Evolutionary conservation across 495 filamentous ascomycete genomes (phyloP), one percentile per base, ranked within the genome.

Genomic region (Penicillium nucicola): DNA sequence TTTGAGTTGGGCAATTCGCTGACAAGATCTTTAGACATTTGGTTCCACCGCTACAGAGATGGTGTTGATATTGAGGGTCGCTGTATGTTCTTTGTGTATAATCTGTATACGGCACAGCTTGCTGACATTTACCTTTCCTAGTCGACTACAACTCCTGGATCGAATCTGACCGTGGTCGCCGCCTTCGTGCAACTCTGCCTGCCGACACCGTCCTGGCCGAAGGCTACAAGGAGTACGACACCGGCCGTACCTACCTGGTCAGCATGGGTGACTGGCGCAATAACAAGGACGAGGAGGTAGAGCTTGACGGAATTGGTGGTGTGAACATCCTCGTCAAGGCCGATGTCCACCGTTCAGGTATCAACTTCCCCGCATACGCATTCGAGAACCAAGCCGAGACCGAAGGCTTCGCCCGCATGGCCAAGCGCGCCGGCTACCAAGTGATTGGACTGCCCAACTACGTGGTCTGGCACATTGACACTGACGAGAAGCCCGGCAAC

Each of bases 331-430:
- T 98, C 17, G 92, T 97, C 44, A 98, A 98, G 70, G 93, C 91
- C 14, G 92, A 98, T 62, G 92, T 98, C 11, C 93, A 98, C 69
- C 84, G 92, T 73, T 87, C 91, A 58, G 92, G 92, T 34, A 90
- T 98, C 72, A 98, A 98, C 70, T 98, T 98, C 74, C 93, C 93
- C 14, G 83, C 86, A 65, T 98, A 98, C 65, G 81, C 93, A 13
- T 98, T 98, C 68, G 95, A 98, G 71, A 97, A 98, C 70, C 93
- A 98, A 74, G 93, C 93, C 53, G 93, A 98, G 70, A 98, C 93
- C 5, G 93, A 98, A 69, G 93, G 93, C 4, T 98, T 98, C 62
- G 93, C 93, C 37, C 92, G 89, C 67, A 98, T 98, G 93, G 93
- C 93, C 51, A 97, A 97, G 77, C 81, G 92, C 55, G 93, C 93